Conservation (phyloP, 2,329 filamentous ascomycete genomes). For the Dactylella cylindrospora region DNA sequence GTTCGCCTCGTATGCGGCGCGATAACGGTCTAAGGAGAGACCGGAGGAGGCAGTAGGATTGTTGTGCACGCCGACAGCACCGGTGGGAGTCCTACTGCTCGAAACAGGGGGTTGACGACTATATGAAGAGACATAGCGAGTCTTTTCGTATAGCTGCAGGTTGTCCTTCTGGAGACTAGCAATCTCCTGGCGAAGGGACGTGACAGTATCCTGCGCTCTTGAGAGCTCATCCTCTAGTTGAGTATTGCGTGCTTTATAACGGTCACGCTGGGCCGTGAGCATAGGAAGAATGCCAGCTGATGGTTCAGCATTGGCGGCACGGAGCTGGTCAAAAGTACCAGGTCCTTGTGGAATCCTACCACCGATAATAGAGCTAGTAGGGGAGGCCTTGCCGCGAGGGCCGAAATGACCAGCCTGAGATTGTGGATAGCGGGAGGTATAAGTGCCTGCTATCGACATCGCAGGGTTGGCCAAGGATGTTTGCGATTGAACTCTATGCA, state of each 20-base stretch:
- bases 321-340: constrained; percentile 52
- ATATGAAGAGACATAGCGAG: constrained; percentile 91
- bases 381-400: constrained; percentile 70
- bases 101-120: constrained; percentile 67
- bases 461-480: constrained; percentile 72
- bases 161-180: constrained; percentile 94
- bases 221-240: constrained; percentile 89
- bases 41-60: constrained; percentile 61
- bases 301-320: constrained; percentile 51
- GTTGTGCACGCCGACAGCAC: constrained; percentile 70
- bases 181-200: constrained; percentile 84
- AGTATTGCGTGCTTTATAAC: constrained; percentile 93
- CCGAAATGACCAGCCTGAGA: constrained; percentile 57
- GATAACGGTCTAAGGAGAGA: constrained; percentile 77
- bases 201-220: constrained; percentile 77
- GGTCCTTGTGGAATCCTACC: constrained; percentile 75
- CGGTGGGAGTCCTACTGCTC: constrained; percentile 58
- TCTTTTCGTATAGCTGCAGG: constrained; percentile 94
- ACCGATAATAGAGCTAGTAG: constrained; percentile 96
- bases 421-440: constrained; percentile 74
- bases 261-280: constrained; percentile 95
- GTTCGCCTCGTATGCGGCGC: constrained; percentile 89
- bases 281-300: constrained; percentile 87
- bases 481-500: constrained; percentile 83
- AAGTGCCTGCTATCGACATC: constrained; percentile 89